Percentiles rank a stretch among this genome's conserved stretches.
These are phyloP conservation scores for Ophiorrhiza pumila DNA, from an alignment of 257 asterid species.

Conservation along the genomic window DNA sequence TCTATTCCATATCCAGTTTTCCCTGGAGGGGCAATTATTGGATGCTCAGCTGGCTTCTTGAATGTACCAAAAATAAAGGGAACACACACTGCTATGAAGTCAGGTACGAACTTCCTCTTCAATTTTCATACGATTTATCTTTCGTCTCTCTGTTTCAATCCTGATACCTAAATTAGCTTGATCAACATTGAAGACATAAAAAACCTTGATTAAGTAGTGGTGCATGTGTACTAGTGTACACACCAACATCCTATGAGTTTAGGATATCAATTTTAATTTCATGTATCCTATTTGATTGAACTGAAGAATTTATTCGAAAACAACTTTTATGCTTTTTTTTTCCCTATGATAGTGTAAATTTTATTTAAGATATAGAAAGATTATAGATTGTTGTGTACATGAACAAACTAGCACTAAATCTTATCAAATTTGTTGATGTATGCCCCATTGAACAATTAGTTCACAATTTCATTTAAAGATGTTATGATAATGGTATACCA, in stretches of 20 bases:
- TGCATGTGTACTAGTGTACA: not conserved
- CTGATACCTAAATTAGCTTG: not conserved
- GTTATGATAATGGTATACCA: not conserved
- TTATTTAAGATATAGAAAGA: not conserved
- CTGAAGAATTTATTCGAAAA: not conserved
- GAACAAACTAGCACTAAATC: no score
- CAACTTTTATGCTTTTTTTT: not conserved
- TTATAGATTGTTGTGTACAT: no score
- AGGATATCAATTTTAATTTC: not conserved
- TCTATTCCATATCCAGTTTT: slow-evolving; percentile 98
- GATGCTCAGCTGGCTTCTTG: slow-evolving; percentile 98
- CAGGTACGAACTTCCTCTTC: slow-evolving; percentile 50
- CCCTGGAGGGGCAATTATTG: slow-evolving; percentile 98
- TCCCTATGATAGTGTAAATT: not conserved
- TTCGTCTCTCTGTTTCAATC: slow-evolving; percentile 7
- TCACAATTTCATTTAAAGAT: no score
- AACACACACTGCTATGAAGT: slow-evolving; percentile 97
- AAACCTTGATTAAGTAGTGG: not conserved
- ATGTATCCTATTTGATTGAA: not conserved
- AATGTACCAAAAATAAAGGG: slow-evolving; percentile 97
- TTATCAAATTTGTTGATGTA: no score
- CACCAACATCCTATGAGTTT: not conserved
- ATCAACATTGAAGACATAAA: not conserved
- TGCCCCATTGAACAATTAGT: no score
- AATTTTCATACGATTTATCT: slow-evolving; percentile 10